Evolutionary conservation across 495 filamentous ascomycete genomes (phyloP).

Genomic region (Penicillium parvum): DNA sequence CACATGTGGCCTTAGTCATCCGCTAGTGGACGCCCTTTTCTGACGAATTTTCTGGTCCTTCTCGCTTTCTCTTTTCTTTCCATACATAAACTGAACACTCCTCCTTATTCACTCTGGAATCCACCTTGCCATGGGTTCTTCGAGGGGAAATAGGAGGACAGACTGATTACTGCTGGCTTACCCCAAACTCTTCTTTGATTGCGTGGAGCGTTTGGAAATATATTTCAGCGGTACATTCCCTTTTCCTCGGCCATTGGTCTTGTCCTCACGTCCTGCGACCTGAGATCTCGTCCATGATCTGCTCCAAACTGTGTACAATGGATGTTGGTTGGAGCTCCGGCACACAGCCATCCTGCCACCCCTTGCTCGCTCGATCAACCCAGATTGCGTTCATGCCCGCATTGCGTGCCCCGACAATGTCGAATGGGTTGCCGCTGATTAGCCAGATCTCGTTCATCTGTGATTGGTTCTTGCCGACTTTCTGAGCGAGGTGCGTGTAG

Average conservation of each 20-base stretch:
- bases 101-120: conserved; percentile 48
- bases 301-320: conserved; percentile 27
- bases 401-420: conserved; percentile 51
- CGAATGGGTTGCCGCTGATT: conserved; percentile 76
- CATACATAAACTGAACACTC: conserved; percentile 40
- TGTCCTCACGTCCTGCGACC: conserved; percentile 3
- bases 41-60: conserved; percentile 20
- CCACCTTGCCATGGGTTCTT: conserved; percentile 37
- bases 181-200: conserved; percentile 45
- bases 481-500: conserved; percentile 56
- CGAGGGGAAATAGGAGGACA: conserved; percentile 50
- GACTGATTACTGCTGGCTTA: conserved; percentile 45
- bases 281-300: conserved; percentile 25
- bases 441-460: conserved; percentile 60
- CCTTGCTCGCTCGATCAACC: conserved; percentile 55
- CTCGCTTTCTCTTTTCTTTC: conserved; percentile 34
- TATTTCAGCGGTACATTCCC: conserved; percentile 42
- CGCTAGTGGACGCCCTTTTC: conserved; percentile 4
- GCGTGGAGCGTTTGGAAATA: conserved; percentile 52
- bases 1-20: conserved; percentile 17
- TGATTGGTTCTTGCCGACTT: conserved; percentile 44
- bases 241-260: neutral
- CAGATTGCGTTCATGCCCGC: conserved; percentile 59
- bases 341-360: conserved; percentile 36
- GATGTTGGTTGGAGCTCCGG: conserved; percentile 28